phyloP scores from a whole-genome alignment of 768 basidiomycete genomes.

The Lyophyllum atratum region DNA sequence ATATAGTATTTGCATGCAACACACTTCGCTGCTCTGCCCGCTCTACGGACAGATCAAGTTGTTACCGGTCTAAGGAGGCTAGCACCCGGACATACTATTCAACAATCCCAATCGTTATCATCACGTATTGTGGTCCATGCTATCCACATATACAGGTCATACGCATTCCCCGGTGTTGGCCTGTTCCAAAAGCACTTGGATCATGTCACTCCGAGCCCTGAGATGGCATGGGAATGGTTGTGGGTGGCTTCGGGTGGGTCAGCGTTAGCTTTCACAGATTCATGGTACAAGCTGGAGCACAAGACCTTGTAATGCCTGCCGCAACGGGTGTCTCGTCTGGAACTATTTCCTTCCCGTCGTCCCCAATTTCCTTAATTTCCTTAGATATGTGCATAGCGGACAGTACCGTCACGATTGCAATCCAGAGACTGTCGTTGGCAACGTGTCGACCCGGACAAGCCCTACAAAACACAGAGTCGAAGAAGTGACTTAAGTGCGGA shows the following conservation, averaged over 20 bases:
- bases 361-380: conserved; percentile 1
- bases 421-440: conserved; percentile 38
- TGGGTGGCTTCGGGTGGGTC: background rate
- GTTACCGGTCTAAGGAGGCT: too few relatives aligned
- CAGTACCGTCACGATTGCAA: conserved; percentile 11
- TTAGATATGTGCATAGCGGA: conserved; percentile 3
- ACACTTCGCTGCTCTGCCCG: too few relatives aligned
- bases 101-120: too few relatives aligned
- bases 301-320: background rate
- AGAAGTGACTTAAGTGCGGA: too few relatives aligned
- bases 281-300: background rate
- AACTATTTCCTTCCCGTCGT: conserved; percentile 1
- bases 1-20: too few relatives aligned
- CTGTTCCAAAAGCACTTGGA: background rate
- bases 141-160: too few relatives aligned
- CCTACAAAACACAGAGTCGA: too few relatives aligned
- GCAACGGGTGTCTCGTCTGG: background rate
- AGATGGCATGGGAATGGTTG: background rate
- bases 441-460: conserved; percentile 23
- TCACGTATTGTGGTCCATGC: too few relatives aligned
- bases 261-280: background rate
- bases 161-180: background rate
- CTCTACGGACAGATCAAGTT: too few relatives aligned
- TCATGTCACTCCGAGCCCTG: background rate
- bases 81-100: too few relatives aligned